A percentile compares a stretch with the other conserved stretches of the same genome.
phyloP scores from a whole-genome alignment of 371 early-diverging fungal genomes.

The Zychaea mexicana region DNA sequence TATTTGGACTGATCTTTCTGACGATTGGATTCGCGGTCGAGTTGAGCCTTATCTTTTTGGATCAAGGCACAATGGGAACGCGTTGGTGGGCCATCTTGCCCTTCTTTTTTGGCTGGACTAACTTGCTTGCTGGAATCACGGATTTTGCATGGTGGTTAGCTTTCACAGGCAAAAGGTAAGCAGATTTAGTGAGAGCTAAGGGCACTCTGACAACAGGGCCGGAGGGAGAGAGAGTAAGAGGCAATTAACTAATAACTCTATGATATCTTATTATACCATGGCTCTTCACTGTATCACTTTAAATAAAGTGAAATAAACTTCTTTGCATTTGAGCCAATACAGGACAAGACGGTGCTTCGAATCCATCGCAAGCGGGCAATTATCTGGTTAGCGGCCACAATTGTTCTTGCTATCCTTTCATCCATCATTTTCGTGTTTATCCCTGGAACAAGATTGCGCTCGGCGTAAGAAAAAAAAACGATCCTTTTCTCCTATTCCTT shows the following conservation, averaged over 20 bases:
- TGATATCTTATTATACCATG: no score
- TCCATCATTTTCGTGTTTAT: conserved; percentile 45
- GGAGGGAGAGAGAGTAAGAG: not conserved
- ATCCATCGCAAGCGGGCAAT: conserved; percentile 43
- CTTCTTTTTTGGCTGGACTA: conserved; percentile 45
- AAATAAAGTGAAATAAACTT: conserved; percentile 36
- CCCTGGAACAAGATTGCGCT: conserved; percentile 34
- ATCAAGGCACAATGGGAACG: conserved; percentile 23
- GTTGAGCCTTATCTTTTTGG: conserved; percentile 40
- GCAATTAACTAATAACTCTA: no score
- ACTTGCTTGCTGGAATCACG: conserved; percentile 31
- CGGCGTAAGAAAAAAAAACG: conserved; percentile 12
- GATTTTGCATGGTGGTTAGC: conserved; percentile 54
- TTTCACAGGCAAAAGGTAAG: conserved; percentile 40
- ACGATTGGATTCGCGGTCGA: conserved; percentile 42
- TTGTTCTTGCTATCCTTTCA: conserved; percentile 36
- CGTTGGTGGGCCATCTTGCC: conserved; percentile 41
- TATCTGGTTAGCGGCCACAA: conserved; percentile 25
- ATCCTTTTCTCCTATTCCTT: not conserved
- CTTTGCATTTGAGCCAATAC: conserved; percentile 31
- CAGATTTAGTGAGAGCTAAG: not conserved
- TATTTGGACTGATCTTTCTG: conserved; percentile 29
- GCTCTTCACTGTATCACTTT: not conserved
- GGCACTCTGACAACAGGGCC: no score
- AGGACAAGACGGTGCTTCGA: conserved; percentile 41